Base-by-base conservation (phyloP, 768 basidiomycete species). In the Cytidiella melzeri region DNA sequence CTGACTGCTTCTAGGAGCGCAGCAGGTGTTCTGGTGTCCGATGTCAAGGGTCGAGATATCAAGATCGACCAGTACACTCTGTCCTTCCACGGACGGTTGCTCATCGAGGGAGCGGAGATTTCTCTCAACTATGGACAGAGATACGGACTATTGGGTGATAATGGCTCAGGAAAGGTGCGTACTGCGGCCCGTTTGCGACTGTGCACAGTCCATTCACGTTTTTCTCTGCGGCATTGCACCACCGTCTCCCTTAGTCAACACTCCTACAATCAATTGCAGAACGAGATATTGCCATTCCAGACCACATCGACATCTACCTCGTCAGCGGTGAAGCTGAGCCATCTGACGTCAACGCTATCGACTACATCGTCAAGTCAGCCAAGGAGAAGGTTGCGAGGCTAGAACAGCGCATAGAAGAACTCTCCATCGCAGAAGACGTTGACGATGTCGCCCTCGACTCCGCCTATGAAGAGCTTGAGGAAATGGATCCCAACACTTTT, bases 221-320 rank as follows among this genome's bases (percentile, higher is more conserved):
- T n/a, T n/a, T 43, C 38, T 45, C 23, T 46, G 43, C 34, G 48
- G 46, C 50, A 21, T 34, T 36, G 42, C 25, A 40, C 27, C 30
- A 52, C 42, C 30, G 30, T 26, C 34, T 7, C 23, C 19, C 48
- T 36, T 61, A 94, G 92, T 96, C 95, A 1, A 98, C 94, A 2
- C 92, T 96, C 74, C 79, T 98, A 23, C 86, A 92, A 74, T 96
- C 95, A 23, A 81, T 98, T 61, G 92, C 93, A 12, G 88, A 93
- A 58, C 89, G 93, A 49, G 95, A 99, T 63, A 89, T 98, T 44
- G 84, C 87, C 42, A 95, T 99, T 55, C 96, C 95, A 15, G 72
- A 76, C 6, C 93, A 99, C 69, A 87, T 99, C 66, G 95, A 99
- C 66, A 95, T 97, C 68, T 96, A 98, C 74, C 85, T 97, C 57